Percentiles rank a stretch among this genome's conserved stretches.
Evolutionary conservation across 2,329 filamentous ascomycete species (phyloP).

Genomic region (Penicillium sp.): DNA sequence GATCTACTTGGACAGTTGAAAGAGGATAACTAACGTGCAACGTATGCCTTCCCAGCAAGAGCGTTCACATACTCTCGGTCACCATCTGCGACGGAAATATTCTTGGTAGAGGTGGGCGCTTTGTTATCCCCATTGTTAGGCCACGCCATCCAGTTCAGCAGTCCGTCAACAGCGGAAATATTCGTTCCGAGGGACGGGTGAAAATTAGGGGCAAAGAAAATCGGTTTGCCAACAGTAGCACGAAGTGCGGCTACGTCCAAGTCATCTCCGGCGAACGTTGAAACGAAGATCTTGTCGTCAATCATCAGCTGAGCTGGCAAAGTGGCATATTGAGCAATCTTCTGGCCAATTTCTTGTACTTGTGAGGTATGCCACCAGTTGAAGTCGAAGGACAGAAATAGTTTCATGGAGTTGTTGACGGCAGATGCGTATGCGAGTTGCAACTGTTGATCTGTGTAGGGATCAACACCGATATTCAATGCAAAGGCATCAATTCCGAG

Average conservation of each 20-base stretch:
- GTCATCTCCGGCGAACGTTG: constrained; percentile 55
- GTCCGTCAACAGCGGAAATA: constrained; percentile 41
- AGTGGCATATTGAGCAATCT: constrained; percentile 50
- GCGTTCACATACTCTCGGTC: constrained; percentile 40
- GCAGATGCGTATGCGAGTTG: constrained; percentile 53
- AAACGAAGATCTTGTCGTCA: constrained; percentile 54
- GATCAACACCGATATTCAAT: constrained; percentile 53
- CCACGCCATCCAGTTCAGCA: constrained; percentile 51
- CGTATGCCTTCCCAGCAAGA: constrained; percentile 48
- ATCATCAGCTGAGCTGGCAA: constrained; percentile 52
- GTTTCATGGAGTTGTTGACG: constrained; percentile 50
- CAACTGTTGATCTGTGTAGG: constrained; percentile 48
- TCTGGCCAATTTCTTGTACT: constrained; percentile 45
- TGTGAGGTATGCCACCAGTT: constrained; percentile 49
- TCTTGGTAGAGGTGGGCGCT: constrained; percentile 45
- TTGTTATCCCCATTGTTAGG: constrained; percentile 50
- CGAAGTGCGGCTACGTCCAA: constrained; percentile 48
- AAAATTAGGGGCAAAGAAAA: constrained; percentile 56
- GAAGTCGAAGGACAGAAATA: constrained; percentile 61
- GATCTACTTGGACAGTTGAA: background rate
- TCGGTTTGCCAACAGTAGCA: constrained; percentile 44
- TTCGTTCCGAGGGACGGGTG: constrained; percentile 43
- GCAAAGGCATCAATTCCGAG: constrained; percentile 53
- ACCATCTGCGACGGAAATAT: constrained; percentile 44
- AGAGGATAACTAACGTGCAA: constrained; percentile 42